Base-by-base conservation (phyloP, 2,329 filamentous ascomycete species). In the Colletotrichum spaethianum region DNA sequence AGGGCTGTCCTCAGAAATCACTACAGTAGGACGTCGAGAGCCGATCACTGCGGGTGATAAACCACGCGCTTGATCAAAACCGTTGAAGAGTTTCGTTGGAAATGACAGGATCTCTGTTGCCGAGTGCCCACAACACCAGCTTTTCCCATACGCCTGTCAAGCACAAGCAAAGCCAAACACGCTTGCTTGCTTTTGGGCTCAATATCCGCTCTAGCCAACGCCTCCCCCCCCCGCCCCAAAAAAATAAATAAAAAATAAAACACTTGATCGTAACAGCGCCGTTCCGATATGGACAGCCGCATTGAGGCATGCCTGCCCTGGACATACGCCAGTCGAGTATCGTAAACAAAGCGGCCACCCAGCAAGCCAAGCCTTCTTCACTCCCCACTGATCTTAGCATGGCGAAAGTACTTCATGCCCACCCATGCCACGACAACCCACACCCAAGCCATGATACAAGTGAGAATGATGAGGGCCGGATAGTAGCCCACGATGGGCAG, bases 341-440 rank as follows among this genome's bases (percentile, higher is more conserved):
- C 18, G 26, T 33, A n/a, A 33, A 18, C 26, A 33, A 16, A n/a
- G 18, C 28, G 28, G 8, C 18, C 18, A 33, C 33, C 18, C 16
- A 42, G 28, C n/a, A 33, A 31, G 26, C 26, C 16, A 52, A 28
- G 7, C 48, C 26, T 38, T 44, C 31, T 31, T 83, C 76, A 94
- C 79, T 91, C 89, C 40, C 88, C 88, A 68, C 85, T 90, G 71
- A 98, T 97, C 85, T 98, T 98, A 42, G 96, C 96, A 86, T 99
- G 96, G 76, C 95, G 91, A 80, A 99, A 99, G 82, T 98, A 98
- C 82, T 99, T 99, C 96, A 99, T 98, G 31, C 96, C 96, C 60
- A 98, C 93, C 96, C 96, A 99, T 14, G 97, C 96, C 70, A 97
- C 92, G 16, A 98, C 91, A 23, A 98, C 96, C 96, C 96, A 99